A percentile compares a stretch with the other conserved stretches of the same genome.
These are phyloP conservation scores for Cutaneotrichosporon mucoides DNA, from an alignment of 1,284 basidiomycete species.

Conservation along the genomic window DNA sequence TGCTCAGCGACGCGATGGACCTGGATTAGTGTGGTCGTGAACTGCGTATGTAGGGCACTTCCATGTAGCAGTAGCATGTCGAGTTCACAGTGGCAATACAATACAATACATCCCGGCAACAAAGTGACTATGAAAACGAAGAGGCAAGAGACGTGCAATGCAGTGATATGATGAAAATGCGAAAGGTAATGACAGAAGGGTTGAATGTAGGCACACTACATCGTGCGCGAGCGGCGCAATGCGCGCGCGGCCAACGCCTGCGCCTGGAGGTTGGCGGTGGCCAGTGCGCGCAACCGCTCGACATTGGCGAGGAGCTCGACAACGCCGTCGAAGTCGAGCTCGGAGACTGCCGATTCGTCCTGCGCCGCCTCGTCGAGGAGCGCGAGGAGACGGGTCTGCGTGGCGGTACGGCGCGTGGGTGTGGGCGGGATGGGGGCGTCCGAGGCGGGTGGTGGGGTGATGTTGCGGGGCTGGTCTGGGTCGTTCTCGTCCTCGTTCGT, in stretches of 20 bases:
- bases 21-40: background rate
- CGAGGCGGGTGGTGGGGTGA: background rate
- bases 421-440: conserved; percentile 6
- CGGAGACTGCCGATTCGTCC: conserved; percentile 21
- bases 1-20: background rate
- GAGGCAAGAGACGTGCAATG: no score
- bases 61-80: no score
- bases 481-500: background rate
- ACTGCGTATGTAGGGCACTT: no score
- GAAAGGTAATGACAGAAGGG: no score
- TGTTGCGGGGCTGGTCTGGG: no score
- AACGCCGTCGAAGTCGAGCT: conserved; percentile 32
- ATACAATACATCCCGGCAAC: no score
- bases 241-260: conserved; percentile 5
- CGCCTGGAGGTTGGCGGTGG: conserved; percentile 9
- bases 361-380: conserved; percentile 27
- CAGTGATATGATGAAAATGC: no score
- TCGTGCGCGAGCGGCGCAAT: background rate
- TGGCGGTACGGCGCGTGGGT: conserved; percentile 22
- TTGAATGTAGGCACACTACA: background rate
- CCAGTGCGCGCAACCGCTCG: conserved; percentile 27
- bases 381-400: conserved; percentile 27
- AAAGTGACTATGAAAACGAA: no score
- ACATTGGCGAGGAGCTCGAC: conserved; percentile 24
- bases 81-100: no score